These are phyloP conservation scores for Ascoidea asiatica DNA, from an alignment of 805 yeast genomes.

Conservation along the genomic window DNA sequence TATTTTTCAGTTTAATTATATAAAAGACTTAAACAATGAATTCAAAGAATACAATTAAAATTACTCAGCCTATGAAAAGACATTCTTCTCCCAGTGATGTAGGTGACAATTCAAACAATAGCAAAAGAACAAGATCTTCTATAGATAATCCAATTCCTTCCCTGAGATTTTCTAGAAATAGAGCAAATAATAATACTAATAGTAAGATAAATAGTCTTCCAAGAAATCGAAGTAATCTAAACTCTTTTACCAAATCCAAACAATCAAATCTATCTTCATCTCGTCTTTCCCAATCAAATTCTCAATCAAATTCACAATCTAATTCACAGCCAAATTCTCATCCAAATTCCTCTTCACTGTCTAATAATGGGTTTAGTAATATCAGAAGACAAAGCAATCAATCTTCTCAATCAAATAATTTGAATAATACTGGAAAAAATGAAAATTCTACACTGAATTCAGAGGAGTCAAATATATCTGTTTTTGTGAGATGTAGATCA, in stretches of 20 bases:
- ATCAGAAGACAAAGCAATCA: no score
- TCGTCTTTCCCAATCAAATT: no score
- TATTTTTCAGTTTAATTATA: no score
- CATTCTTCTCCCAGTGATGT: not conserved
- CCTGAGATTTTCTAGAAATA: not conserved
- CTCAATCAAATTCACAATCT: no score
- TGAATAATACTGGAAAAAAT: not conserved
- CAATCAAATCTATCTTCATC: no score
- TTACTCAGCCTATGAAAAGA: no score
- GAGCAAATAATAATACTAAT: not conserved
- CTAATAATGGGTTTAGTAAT: no score
- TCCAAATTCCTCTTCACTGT: no score
- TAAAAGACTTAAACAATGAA: no score
- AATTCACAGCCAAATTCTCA: no score
- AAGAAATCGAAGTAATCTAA: not conserved
- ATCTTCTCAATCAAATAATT: not conserved
- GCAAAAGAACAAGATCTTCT: not conserved
- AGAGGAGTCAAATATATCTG: constrained; percentile 36
- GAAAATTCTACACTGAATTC: not conserved
- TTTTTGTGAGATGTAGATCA: constrained; percentile 52
- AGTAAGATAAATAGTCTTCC: not conserved
- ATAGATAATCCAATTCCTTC: no score
- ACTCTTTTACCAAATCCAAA: not conserved
- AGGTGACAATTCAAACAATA: not conserved
- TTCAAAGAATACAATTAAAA: no score